These are phyloP conservation scores for Thalassiosira profunda DNA, from an alignment of 108 stramenopile genomes.

Conservation along the genomic window DNA sequence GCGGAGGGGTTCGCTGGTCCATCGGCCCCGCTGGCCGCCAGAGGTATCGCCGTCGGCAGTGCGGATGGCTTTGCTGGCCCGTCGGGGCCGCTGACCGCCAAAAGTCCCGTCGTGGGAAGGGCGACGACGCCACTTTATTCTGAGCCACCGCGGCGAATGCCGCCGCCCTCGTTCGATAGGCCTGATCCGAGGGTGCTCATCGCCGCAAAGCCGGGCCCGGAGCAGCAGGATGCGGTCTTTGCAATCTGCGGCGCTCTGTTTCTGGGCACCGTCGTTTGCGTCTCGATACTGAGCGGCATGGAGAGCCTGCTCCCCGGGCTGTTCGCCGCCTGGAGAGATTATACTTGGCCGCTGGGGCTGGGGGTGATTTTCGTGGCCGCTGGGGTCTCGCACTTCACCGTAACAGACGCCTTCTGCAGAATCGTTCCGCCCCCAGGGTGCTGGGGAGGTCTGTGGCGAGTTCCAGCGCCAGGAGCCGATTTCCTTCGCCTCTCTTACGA, in stretches of 20 bases:
- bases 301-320: conserved; percentile 67
- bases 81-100: neutral
- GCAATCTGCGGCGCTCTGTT: conserved; percentile 50
- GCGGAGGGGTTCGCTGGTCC: too few relatives aligned
- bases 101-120: neutral
- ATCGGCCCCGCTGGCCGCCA: too few relatives aligned
- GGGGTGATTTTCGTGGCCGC: conserved; percentile 78
- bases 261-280: conserved; percentile 50
- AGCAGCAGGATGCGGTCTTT: conserved; percentile 53
- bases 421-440: conserved; percentile 87
- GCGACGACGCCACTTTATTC: neutral
- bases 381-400: conserved; percentile 82
- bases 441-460: conserved; percentile 90
- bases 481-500: conserved; percentile 66
- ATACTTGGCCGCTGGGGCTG: conserved; percentile 70
- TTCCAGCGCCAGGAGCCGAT: conserved; percentile 77
- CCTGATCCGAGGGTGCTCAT: conserved; percentile 76
- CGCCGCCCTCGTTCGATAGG: conserved; percentile 31
- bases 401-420: conserved; percentile 66
- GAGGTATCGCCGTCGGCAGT: neutral
- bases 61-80: neutral
- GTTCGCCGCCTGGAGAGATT: conserved; percentile 63
- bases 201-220: conserved; percentile 49
- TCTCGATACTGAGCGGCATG: conserved; percentile 44
- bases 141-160: conserved; percentile 1